Evolutionary conservation across 495 filamentous ascomycete species (phyloP), one percentile per base, ranked within the genome.

Genomic region (Penicillium macrosclerotiorum): DNA sequence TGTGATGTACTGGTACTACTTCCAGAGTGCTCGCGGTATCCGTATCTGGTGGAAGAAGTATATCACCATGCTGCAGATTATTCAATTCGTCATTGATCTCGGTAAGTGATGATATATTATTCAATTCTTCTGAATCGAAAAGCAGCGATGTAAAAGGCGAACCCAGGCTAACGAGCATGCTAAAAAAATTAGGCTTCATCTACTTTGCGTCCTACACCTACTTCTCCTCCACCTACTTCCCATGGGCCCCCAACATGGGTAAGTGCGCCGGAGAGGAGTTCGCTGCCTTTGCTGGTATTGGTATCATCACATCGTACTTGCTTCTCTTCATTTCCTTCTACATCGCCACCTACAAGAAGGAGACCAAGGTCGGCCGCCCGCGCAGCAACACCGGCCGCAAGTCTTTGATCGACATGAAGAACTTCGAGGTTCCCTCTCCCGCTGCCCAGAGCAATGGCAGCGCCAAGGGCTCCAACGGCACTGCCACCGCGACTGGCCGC

Each of bases 321-420:
- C 75, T 96, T 51, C 87, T 98, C 45, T 98, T 98, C 81, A 95
- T 98, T 75, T 90, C 86, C 38, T 98, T 98, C 86, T 98, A 98
- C 80, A 75, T 94, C 51, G 89, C 89, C 37, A 98, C 93, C 43
- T 98, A 98, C 76, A 90, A 87, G 71, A 95, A 94, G 81, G 74
- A 80, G 39, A 78, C 79, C 59, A 89, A 87, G 76, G 65, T 74
- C 55, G 64, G 71, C 37, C 63, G 77, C 34, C 68, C 75, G 46
- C 60, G 72, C 51, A 57, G 76, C 60, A 66, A 81, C 72, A 72
- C 75, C 50, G 63, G 72, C 60, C 71, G 67, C 46, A 69, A 73
- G 53, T 71, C 76, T 35, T 57, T 74, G 13, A 77, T 77, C 45
- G 75, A 80, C 52, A 78, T 79, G 76, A 69, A 61, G 26, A 73